Percentiles rank a stretch among this genome's conserved stretches.
These are phyloP conservation scores for Teratosphaeriaceae sp. DNA, from an alignment of 2,329 filamentous ascomycete species.

Conservation along the genomic window DNA sequence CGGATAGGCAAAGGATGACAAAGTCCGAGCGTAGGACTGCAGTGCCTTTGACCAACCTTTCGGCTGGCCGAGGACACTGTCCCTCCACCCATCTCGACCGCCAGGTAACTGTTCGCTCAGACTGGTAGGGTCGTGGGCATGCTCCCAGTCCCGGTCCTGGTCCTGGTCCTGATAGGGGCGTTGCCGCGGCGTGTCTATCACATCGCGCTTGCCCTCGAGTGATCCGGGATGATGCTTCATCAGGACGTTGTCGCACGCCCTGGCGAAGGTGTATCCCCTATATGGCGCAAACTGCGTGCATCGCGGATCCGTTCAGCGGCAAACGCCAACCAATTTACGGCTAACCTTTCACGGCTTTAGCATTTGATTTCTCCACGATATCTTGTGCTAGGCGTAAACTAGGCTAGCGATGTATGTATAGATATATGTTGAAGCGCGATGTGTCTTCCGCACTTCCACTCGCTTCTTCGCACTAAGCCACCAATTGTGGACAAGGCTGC, in stretches of 20 bases:
- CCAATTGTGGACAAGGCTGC: background rate
- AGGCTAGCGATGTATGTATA: background rate
- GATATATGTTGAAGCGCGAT: background rate
- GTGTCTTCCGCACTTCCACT: background rate
- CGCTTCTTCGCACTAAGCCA: background rate
- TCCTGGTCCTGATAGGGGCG: slow-evolving; percentile 2
- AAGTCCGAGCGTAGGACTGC: slow-evolving; percentile 22
- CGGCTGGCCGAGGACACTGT: slow-evolving; percentile 27
- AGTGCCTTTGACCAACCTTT: slow-evolving; percentile 30
- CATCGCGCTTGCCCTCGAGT: slow-evolving; percentile 3
- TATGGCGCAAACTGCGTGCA: slow-evolving; percentile 3
- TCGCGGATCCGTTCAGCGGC: slow-evolving; percentile 1
- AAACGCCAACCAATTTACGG: slow-evolving; percentile 4
- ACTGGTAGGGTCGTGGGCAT: slow-evolving; percentile 3
- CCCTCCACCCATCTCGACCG: slow-evolving; percentile 7
- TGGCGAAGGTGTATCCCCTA: slow-evolving; percentile 3
- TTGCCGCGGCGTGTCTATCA: slow-evolving; percentile 2
- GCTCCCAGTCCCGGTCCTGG: slow-evolving; percentile 1
- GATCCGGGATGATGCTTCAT: slow-evolving; percentile 3
- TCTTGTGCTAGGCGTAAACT: slow-evolving; percentile 1
- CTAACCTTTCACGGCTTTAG: slow-evolving; percentile 1
- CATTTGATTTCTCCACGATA: background rate
- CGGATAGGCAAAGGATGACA: slow-evolving; percentile 36
- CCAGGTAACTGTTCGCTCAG: background rate
- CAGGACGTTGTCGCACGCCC: slow-evolving; percentile 3